A percentile compares a stretch with the other conserved stretches of the same genome.
These are phyloP conservation scores for Ogataea trehalophila DNA, from an alignment of 805 yeast genomes.

Conservation along the genomic window DNA sequence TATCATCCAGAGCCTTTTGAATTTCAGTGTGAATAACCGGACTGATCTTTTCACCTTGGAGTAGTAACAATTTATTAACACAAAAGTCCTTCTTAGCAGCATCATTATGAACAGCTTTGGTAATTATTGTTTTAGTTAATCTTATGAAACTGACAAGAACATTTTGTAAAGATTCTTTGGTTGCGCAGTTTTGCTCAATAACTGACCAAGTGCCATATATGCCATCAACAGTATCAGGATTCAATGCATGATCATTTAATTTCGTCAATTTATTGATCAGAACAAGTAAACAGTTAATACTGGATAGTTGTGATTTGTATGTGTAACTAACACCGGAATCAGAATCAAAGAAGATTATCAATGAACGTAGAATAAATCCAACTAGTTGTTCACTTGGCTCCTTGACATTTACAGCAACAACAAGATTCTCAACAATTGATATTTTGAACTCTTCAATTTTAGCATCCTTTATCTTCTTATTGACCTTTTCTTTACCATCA, in stretches of 20 bases:
- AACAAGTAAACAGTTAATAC: slow-evolving; percentile 22
- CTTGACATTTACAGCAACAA: slow-evolving; percentile 36
- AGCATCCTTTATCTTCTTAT: slow-evolving; percentile 16
- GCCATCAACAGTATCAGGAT: not conserved
- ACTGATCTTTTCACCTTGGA: slow-evolving; percentile 37
- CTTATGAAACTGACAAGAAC: slow-evolving; percentile 48
- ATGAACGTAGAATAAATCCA: slow-evolving; percentile 33
- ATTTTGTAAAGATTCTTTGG: slow-evolving; percentile 39
- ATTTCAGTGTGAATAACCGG: slow-evolving; percentile 41
- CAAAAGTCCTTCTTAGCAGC: slow-evolving; percentile 44
- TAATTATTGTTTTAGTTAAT: slow-evolving; percentile 11
- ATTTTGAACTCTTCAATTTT: slow-evolving; percentile 16
- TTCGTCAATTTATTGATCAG: slow-evolving; percentile 9
- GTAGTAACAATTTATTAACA: slow-evolving; percentile 27
- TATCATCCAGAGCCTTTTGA: slow-evolving; percentile 15
- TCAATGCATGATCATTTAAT: not conserved
- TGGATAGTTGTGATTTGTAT: slow-evolving; percentile 17
- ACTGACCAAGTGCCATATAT: slow-evolving; percentile 13
- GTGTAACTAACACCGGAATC: slow-evolving; percentile 14
- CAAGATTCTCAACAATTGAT: slow-evolving; percentile 9
- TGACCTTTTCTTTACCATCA: slow-evolving; percentile 17
- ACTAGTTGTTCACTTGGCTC: slow-evolving; percentile 39
- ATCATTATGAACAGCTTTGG: slow-evolving; percentile 1
- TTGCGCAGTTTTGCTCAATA: slow-evolving; percentile 11
- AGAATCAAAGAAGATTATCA: slow-evolving; percentile 17